These are phyloP conservation scores for Russula compacta DNA, from an alignment of 768 basidiomycete genomes.

Conservation along the genomic window DNA sequence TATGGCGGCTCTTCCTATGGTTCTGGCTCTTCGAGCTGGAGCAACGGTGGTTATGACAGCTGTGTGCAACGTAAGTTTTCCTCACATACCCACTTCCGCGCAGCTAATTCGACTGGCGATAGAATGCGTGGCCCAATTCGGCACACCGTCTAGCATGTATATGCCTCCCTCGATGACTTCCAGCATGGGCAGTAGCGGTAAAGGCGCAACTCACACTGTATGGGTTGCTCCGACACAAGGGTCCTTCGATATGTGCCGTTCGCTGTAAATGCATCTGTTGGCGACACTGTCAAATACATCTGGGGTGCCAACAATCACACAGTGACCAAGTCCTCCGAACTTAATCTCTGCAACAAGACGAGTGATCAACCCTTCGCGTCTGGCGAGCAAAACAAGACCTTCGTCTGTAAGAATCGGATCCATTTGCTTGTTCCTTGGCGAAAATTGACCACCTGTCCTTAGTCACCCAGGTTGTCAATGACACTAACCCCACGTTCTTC, in stretches of 20 bases:
- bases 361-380: slow-evolving; percentile 49
- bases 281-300: slow-evolving; percentile 67
- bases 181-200: slow-evolving; percentile 31
- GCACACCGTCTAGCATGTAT: slow-evolving; percentile 28
- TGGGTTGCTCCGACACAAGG: slow-evolving; percentile 72
- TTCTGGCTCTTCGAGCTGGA: slow-evolving; percentile 54
- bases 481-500: slow-evolving; percentile 65
- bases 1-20: slow-evolving; percentile 43
- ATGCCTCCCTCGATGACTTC: slow-evolving; percentile 24
- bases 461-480: slow-evolving; percentile 63
- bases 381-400: slow-evolving; percentile 52
- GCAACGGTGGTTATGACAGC: slow-evolving; percentile 46
- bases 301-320: slow-evolving; percentile 78
- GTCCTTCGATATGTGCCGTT: slow-evolving; percentile 70
- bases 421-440: background rate
- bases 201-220: slow-evolving; percentile 61
- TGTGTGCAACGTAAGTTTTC: slow-evolving; percentile 58
- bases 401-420: slow-evolving; percentile 38
- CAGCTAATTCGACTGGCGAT: background rate
- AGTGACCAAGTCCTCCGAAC: slow-evolving; percentile 66
- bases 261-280: slow-evolving; percentile 63
- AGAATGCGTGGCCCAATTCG: slow-evolving; percentile 65
- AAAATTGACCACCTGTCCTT: slow-evolving; percentile 17
- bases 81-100: background rate
- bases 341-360: slow-evolving; percentile 68